Percentiles rank a stretch among this genome's conserved stretches.
These are phyloP conservation scores for Tetrahymena thermophila DNA, from an alignment of 73 alveolate genomes.

Conservation along the genomic window DNA sequence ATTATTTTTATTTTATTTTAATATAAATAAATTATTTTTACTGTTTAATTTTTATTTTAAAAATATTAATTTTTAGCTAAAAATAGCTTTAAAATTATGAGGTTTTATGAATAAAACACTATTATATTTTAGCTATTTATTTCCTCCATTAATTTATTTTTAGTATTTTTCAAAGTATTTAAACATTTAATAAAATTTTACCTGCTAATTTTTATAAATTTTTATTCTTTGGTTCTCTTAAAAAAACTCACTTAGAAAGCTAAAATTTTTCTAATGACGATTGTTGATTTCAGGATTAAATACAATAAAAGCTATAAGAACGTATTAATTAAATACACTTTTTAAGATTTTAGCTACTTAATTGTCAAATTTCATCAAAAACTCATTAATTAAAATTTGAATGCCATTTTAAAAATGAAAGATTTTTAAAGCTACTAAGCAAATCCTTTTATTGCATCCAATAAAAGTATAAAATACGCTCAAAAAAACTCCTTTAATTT, in stretches of 20 bases:
- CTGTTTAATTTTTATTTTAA: neutral
- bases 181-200: too few relatives aligned
- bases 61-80: too few relatives aligned
- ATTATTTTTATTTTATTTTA: too few relatives aligned
- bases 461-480: neutral
- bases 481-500: too few relatives aligned
- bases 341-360: neutral
- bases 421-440: neutral
- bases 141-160: neutral
- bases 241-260: neutral
- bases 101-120: neutral
- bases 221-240: too few relatives aligned
- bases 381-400: too few relatives aligned
- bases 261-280: neutral
- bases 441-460: too few relatives aligned
- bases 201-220: neutral
- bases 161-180: neutral
- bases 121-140: too few relatives aligned
- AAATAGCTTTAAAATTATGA: neutral
- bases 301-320: neutral
- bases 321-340: neutral
- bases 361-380: neutral
- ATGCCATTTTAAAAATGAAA: neutral
- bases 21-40: too few relatives aligned
- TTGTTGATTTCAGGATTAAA: neutral